Percentiles rank a stretch among this genome's conserved stretches.
These are phyloP conservation scores for Fusarium tanahbumbuense DNA, from an alignment of 2,329 filamentous ascomycete species.

Conservation along the genomic window DNA sequence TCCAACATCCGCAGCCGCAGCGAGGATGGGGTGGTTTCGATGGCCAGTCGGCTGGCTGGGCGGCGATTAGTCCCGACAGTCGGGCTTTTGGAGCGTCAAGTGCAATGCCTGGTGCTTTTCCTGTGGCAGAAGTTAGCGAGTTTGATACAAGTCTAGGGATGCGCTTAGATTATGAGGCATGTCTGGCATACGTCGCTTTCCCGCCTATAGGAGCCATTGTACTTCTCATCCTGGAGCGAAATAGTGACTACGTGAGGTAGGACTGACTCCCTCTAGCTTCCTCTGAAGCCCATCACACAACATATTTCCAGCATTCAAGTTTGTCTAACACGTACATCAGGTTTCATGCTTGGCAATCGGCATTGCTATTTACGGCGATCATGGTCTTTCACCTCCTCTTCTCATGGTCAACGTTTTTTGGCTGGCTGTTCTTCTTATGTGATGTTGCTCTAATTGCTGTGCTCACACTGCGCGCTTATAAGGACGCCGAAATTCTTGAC, in stretches of 20 bases:
- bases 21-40: constrained; percentile 62
- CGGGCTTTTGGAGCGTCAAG: constrained; percentile 40
- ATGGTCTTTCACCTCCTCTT: constrained; percentile 87
- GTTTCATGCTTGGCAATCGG: constrained; percentile 97
- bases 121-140: constrained; percentile 71
- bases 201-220: constrained; percentile 89
- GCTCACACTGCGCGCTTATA: constrained; percentile 82
- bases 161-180: constrained; percentile 89
- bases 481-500: constrained; percentile 77
- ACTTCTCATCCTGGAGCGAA: constrained; percentile 86
- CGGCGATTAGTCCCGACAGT: constrained; percentile 36
- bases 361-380: constrained; percentile 79
- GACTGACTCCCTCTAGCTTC: constrained; percentile 38
- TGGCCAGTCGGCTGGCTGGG: constrained; percentile 51
- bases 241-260: constrained; percentile 96
- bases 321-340: constrained; percentile 56
- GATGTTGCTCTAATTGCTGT: constrained; percentile 83
- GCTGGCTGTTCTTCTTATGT: constrained; percentile 82
- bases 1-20: constrained; percentile 66
- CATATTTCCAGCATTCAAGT: background rate
- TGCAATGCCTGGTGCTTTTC: constrained; percentile 54
- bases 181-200: constrained; percentile 85
- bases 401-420: constrained; percentile 84
- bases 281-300: background rate
- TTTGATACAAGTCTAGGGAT: constrained; percentile 93